Evolutionary conservation across 1,139 yeast genomes (phyloP), one percentile per base, ranked within the genome.

Genomic region (Hemisphaericaspora subhashii): DNA sequence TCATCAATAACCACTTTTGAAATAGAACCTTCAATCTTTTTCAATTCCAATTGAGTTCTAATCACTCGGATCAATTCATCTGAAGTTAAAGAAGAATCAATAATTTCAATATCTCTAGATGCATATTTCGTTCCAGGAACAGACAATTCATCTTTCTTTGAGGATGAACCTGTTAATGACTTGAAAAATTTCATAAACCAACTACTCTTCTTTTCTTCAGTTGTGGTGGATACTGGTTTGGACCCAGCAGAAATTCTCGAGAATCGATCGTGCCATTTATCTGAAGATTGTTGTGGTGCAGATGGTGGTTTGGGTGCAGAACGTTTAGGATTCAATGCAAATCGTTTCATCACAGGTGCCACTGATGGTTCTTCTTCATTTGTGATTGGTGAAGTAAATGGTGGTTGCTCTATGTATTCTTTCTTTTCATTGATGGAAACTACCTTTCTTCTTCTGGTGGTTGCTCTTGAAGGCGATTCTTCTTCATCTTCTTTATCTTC

Each of bases 1-100:
- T 66, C 66, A 52, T 72, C 72, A 36, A 72, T 60, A 10, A 62
- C 67, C 22, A 72, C 71, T 32, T 64, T 60, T 18, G 60, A 55
- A 6, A 77, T 63, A 2, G 80, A 64, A 0, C 82, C 82, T 54
- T 77, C 82, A 41, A 74, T 65, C 38, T 65, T 61, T 50, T 76
- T 74, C 53, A 76, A 58, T 47, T 70, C 72, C 37, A 77, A 54
- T 20, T 77, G 73, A 33, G 64, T 63, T 42, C 57, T 60, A 39
- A 72, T 61, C 10, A 68, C 59, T 34, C 66, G 50, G 41, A 64
- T 54, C 35, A 71, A 57, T 23, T 66, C 66, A 6, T 41, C 39
- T 3, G 72, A 54, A 5, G 52, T 47, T 25, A 70, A 53, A 6
- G 50, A 40, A 1, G 74, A 63, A 42, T 69, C 72, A 27, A 72